Conservation (phyloP, 148 eudicot species). For the Fagopyrum esculentum region DNA sequence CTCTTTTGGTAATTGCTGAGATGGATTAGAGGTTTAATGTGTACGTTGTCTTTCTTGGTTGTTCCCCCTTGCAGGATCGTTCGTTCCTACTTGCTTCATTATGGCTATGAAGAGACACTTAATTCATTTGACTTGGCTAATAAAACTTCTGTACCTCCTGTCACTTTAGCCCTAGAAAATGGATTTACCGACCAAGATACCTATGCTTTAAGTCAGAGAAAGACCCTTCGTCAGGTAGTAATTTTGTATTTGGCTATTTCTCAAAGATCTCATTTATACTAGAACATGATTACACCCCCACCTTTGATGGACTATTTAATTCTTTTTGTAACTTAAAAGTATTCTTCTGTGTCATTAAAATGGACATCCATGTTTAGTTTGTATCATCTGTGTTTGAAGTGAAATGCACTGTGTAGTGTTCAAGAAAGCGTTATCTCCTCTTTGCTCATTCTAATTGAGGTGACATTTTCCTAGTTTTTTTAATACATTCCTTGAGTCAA, state of each 20-base stretch:
- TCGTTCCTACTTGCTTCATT: conserved; percentile 80
- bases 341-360: not conserved
- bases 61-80: conserved; percentile 55
- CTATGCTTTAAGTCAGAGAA: conserved; percentile 55
- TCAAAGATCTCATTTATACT: not conserved
- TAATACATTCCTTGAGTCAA: not conserved
- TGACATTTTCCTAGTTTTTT: not conserved
- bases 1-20: not conserved
- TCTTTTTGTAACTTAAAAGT: not conserved
- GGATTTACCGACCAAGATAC: conserved; percentile 49
- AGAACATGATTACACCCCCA: not conserved
- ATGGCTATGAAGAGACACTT: conserved; percentile 90
- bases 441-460: not conserved
- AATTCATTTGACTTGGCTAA: conserved; percentile 60
- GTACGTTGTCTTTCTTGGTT: conserved; percentile 14
- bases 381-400: not conserved
- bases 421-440: not conserved
- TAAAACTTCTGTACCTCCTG: conserved; percentile 55
- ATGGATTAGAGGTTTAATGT: conserved; percentile 1
- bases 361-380: not conserved
- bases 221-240: conserved; percentile 79
- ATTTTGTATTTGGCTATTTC: not conserved
- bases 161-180: conserved; percentile 44
- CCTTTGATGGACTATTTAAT: not conserved
- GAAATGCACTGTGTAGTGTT: not conserved